Evolutionary conservation across 345 rosid genomes (phyloP), one percentile per base, ranked within the genome.

Genomic region (Brassica rapa): DNA sequence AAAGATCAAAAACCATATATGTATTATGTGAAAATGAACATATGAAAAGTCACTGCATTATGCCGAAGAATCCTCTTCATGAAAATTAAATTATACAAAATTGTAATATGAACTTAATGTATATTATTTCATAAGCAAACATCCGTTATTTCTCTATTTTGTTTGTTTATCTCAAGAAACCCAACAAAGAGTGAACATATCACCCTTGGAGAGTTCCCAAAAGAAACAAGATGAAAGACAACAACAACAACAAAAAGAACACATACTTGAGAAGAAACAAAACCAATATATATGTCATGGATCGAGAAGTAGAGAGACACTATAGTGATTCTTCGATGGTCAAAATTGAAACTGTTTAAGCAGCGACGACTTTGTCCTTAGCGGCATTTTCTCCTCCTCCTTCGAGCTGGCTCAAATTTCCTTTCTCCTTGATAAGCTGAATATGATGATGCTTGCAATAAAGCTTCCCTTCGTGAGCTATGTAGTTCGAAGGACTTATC

Each of bases 361-460:
- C 78, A 74, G 84, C 55, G 35, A 73, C 80, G 41, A 76, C 71
- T 43, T 83, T 82, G 39, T 69, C 86, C 79, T 85, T 87, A 56
- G 62, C 46, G 0, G 73, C 77, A 72, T 83, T 79, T 23, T 72
- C 79, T 23, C 91, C 97, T 37, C 43, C 43, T 3, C 92, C 97
- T 79, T 95, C 97, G 27, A 95, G 97, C 81, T 95, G 98, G 89
- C 99, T 95, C 60, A 95, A 70, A 74, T 95, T 95, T 8, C 99
- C 98, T 81, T 93, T 93, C 85, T 95, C 97, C 85, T 84, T 91
- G 65, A 95, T 91, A 77, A 95, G 94, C 79, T 93, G 99, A 75
- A 85, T 86, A 68, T 95, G 98, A 82, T 95, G 99, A 86, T 93
- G 99, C 79, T 90, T 93, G 85, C 99, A 95, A 82, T 93, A 95